Conservation (phyloP, 768 basidiomycete genomes). For the Rhodotorula paludigena region DNA sequence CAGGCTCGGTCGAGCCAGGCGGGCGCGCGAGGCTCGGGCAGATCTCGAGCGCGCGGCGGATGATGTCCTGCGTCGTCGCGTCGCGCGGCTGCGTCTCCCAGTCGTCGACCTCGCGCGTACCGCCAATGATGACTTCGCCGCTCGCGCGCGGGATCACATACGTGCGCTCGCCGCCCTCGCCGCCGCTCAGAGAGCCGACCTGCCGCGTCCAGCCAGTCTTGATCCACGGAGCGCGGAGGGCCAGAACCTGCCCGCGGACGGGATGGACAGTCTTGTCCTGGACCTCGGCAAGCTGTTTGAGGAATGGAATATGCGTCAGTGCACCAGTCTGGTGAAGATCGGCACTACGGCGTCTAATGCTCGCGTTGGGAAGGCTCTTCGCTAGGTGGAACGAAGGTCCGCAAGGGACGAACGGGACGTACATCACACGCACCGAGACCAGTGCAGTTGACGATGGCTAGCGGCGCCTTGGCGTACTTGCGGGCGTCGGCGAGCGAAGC, state of each 20-base stretch:
- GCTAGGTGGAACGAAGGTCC: neutral
- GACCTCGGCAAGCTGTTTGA: conserved; percentile 41
- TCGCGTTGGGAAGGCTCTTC: no score
- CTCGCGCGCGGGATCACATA: conserved; percentile 47
- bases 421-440: conserved; percentile 44
- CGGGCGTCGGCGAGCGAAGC: conserved; percentile 36
- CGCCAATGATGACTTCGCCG: conserved; percentile 48
- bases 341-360: neutral
- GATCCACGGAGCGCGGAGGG: conserved; percentile 45
- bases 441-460: conserved; percentile 44
- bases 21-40: conserved; percentile 42
- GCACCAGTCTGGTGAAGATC: neutral
- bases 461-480: neutral
- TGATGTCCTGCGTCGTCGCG: conserved; percentile 43
- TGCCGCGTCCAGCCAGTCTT: conserved; percentile 43
- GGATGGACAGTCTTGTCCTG: conserved; percentile 45
- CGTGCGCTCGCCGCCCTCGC: conserved; percentile 44
- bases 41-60: conserved; percentile 44
- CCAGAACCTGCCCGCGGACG: conserved; percentile 46
- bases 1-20: conserved; percentile 2
- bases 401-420: neutral
- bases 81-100: conserved; percentile 42
- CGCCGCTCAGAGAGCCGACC: conserved; percentile 40
- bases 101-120: conserved; percentile 46
- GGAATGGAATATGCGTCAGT: no score